Base-by-base conservation (phyloP, 164 flowering plant genomes). In the Kingdonia uniflora region DNA sequence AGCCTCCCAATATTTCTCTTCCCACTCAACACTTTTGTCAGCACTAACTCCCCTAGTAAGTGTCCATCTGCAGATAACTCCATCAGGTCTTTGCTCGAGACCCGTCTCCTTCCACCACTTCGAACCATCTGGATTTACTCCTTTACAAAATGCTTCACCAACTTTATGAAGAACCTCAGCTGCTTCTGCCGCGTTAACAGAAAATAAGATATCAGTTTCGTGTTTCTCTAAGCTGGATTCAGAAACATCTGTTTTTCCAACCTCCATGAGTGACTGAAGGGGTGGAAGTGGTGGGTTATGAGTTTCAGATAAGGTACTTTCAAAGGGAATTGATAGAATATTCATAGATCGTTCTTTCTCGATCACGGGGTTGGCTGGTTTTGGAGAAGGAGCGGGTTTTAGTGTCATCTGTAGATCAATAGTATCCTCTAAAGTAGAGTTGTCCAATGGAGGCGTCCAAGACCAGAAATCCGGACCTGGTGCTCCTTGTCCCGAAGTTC, bases 391-490 rank as follows among this genome's bases (percentile, higher is more conserved):
- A 38, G 66, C 61, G 16, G 73, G 45, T 54, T 68, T 72, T 29
- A 19, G 11, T 11, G 66, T 58, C 14, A 57, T 21, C 52, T 60
- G 60, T 52, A 70, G 45, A 17, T 43, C 58, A 45, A 38, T 38
- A 10, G 0, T 43, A 56, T 62, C 71, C 56, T 63, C 59, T 0
- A 61, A 35, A 55, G 6, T 59, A 37, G 20, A 25, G 40, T 55
- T 70, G 52, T 42, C 56, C 14, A 41, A 44, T 59, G 94, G 96
- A 54, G 96, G 95, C 37, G 77, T 68, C 98, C 98, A 87, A 19
- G 94, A 73, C 98, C 98, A 91, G 68, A 91, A 91, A 69, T 82
- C 88, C 55, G 98, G 96, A 53, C 98, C 98, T 54, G 95, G 96
- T 44, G 80, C 68, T 47, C 60, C 77, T 47, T 16, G 58, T 49